Evolutionary conservation across 495 filamentous ascomycete species (phyloP).

Genomic region (Amniculicola lignicola): DNA sequence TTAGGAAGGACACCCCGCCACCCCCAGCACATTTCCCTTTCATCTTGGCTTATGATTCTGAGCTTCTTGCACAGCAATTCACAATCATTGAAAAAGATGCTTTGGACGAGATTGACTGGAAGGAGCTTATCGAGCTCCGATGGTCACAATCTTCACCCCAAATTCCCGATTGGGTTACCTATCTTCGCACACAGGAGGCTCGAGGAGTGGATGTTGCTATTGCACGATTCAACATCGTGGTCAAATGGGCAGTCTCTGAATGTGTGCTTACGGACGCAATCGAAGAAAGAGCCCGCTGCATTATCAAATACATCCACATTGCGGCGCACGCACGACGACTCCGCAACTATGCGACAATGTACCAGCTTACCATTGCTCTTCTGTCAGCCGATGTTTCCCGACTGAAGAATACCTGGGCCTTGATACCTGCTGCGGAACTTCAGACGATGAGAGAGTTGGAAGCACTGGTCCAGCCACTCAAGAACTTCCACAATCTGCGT

Average conservation of each 20-base stretch:
- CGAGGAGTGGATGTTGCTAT: constrained; percentile 93
- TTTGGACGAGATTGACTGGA: constrained; percentile 95
- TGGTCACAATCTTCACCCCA: constrained; percentile 73
- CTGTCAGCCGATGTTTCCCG: constrained; percentile 77
- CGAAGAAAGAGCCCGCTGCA: constrained; percentile 76
- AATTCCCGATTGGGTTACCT: constrained; percentile 84
- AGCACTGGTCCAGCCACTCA: constrained; percentile 74
- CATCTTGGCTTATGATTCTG: constrained; percentile 85
- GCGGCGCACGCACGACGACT: constrained; percentile 78
- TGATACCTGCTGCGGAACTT: constrained; percentile 68
- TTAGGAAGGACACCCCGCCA: constrained; percentile 21
- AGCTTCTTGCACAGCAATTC: constrained; percentile 86
- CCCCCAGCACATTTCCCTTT: constrained; percentile 77
- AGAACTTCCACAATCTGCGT: constrained; percentile 87
- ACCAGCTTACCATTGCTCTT: constrained; percentile 87
- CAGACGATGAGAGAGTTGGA: constrained; percentile 78
- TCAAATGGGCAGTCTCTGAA: constrained; percentile 95
- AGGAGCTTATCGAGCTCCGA: constrained; percentile 88
- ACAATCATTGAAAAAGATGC: constrained; percentile 96
- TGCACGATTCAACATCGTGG: constrained; percentile 93
- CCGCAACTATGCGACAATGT: constrained; percentile 95
- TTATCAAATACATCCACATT: constrained; percentile 91
- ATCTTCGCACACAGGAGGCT: constrained; percentile 74
- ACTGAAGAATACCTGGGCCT: constrained; percentile 74
- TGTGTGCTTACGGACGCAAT: constrained; percentile 78